Evolutionary conservation across 441 rosid species (phyloP).

Genomic region (Pelargonium citronellum): DNA sequence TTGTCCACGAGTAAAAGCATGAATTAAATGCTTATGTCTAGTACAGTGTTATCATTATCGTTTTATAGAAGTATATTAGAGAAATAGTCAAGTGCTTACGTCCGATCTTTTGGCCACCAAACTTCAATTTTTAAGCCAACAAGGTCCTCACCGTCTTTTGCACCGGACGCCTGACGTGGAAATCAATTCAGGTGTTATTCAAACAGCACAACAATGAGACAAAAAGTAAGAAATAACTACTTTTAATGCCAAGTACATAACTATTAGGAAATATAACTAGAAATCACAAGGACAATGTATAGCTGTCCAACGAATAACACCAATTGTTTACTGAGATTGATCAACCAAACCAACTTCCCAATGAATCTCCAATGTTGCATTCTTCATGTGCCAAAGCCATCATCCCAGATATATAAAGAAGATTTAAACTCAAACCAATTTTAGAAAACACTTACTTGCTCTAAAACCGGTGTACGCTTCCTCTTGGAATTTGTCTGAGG

Average conservation of each 20-base stretch:
- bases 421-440: conserved; percentile 1
- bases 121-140: conserved; percentile 73
- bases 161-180: conserved; percentile 48
- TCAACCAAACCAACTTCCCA: background rate
- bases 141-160: conserved; percentile 40
- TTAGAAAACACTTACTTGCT: conserved; percentile 39
- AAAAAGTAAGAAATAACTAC: conserved; percentile 5
- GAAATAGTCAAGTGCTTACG: conserved; percentile 40
- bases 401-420: background rate
- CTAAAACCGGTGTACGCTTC: conserved; percentile 45
- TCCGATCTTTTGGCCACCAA: conserved; percentile 89
- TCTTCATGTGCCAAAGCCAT: background rate
- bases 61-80: background rate
- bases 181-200: conserved; percentile 23
- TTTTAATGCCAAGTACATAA: background rate
- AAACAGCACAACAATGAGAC: background rate
- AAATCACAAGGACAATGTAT: background rate
- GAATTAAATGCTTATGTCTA: background rate
- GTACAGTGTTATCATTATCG: background rate
- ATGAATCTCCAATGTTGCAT: background rate
- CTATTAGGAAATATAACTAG: background rate
- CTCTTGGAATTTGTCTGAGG: conserved; percentile 56
- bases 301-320: background rate
- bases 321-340: background rate
- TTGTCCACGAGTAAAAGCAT: background rate